Percentiles rank a stretch among this genome's conserved stretches.
Evolutionary conservation across 2,329 filamentous ascomycete genomes (phyloP).

Genomic region (Hortaea werneckii): DNA sequence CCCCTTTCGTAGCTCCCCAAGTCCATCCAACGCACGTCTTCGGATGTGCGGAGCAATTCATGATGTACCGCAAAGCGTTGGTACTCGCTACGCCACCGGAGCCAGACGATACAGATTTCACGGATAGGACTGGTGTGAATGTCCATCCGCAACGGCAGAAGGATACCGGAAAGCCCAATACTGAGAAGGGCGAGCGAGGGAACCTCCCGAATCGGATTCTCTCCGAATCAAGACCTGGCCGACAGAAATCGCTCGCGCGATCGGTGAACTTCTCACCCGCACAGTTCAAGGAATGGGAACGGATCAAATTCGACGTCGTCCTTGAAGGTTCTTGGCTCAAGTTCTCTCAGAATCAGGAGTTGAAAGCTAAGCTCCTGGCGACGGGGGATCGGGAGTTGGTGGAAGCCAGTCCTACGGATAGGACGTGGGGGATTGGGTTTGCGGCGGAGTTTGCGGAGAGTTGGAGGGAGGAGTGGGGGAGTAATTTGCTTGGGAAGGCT

Average conservation of each 20-base stretch:
- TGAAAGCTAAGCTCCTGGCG: constrained; percentile 41
- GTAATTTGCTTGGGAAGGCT: constrained; percentile 54
- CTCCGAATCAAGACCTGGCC: not conserved
- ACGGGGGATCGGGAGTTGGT: constrained; percentile 53
- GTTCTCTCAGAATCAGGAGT: constrained; percentile 34
- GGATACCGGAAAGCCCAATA: too few relatives aligned
- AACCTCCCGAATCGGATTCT: not conserved
- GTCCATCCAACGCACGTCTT: constrained; percentile 1
- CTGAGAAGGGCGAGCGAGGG: not conserved
- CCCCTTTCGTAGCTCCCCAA: constrained; percentile 6
- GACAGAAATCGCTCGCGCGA: not conserved
- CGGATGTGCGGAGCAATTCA: constrained; percentile 12
- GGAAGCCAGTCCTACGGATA: constrained; percentile 46
- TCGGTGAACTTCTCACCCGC: not conserved
- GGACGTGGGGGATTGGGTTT: constrained; percentile 58
- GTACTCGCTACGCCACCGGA: not conserved
- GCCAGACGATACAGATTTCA: too few relatives aligned
- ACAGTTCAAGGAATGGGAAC: not conserved
- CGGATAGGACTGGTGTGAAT: not conserved
- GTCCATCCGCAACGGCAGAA: not conserved
- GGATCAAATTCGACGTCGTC: constrained; percentile 45
- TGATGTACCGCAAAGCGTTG: constrained; percentile 13
- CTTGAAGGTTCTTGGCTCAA: constrained; percentile 48
- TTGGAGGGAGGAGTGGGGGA: constrained; percentile 45
- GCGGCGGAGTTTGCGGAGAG: constrained; percentile 38